Evolutionary conservation across 2,329 filamentous ascomycete genomes (phyloP).

Genomic region (Grosmannia huntii): DNA sequence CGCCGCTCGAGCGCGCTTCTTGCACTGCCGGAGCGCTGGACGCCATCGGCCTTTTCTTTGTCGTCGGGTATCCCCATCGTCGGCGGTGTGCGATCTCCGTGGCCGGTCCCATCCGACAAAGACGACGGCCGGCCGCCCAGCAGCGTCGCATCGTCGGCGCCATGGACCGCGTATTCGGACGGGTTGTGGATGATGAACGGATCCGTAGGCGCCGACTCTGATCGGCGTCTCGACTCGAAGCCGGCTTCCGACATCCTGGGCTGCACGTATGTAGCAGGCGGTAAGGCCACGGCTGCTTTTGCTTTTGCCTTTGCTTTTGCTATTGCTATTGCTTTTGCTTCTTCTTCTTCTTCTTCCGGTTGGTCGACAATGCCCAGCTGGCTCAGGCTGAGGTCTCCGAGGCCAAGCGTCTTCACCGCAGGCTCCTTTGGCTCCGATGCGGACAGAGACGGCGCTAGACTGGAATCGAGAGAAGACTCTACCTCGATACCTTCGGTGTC

Average conservation of each 20-base stretch:
- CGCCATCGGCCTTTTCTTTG: conserved; percentile 27
- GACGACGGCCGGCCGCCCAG: conserved; percentile 30
- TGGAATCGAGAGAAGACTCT: conserved; percentile 21
- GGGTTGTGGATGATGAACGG: neutral
- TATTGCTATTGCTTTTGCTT: no score
- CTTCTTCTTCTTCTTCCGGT: conserved; percentile 23
- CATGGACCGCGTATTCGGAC: conserved; percentile 2
- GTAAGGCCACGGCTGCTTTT: neutral
- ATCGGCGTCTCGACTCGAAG: conserved; percentile 33
- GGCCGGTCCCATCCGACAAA: conserved; percentile 31
- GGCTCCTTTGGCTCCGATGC: conserved; percentile 46
- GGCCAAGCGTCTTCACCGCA: conserved; percentile 79
- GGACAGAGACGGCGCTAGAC: conserved; percentile 22
- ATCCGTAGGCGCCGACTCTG: conserved; percentile 48
- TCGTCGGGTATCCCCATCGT: conserved; percentile 52
- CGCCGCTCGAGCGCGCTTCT: conserved; percentile 46
- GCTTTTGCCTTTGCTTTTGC: no score
- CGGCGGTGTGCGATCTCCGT: conserved; percentile 53
- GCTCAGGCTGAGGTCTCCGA: conserved; percentile 77
- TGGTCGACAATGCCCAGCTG: conserved; percentile 67
- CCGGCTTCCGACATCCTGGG: conserved; percentile 37
- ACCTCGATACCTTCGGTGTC: conserved; percentile 25
- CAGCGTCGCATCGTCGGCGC: conserved; percentile 3
- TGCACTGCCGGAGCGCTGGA: conserved; percentile 55
- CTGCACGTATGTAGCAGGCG: conserved; percentile 27